A percentile compares a stretch with the other conserved stretches of the same genome.
These are phyloP conservation scores for Bidens hawaiensis DNA, from an alignment of 140 eudicot genomes.

Conservation along the genomic window DNA sequence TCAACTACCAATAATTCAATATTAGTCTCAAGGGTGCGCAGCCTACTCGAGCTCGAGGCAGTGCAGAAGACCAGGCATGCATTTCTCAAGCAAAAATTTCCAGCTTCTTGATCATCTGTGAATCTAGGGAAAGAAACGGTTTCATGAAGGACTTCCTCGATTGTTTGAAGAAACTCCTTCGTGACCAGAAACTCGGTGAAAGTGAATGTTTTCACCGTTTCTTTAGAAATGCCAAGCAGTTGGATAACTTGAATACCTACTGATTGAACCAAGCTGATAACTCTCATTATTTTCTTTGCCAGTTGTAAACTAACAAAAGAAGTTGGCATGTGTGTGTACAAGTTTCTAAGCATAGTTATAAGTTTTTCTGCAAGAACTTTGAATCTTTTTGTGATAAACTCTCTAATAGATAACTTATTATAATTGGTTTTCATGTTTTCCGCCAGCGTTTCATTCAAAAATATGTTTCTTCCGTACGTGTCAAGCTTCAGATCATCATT, in stretches of 20 bases:
- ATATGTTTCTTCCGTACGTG: no score
- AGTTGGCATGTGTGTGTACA: constrained; percentile 70
- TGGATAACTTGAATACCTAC: constrained; percentile 2
- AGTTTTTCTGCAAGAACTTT: constrained; percentile 17
- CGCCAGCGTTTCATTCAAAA: no score
- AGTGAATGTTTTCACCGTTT: no score
- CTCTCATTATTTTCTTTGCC: constrained; percentile 34
- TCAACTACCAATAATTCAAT: constrained; percentile 55
- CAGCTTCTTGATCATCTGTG: background rate
- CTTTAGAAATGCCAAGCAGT: background rate
- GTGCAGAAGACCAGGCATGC: constrained; percentile 67
- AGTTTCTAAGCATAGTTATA: constrained; percentile 23
- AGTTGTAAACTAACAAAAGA: constrained; percentile 25
- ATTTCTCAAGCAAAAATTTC: constrained; percentile 46
- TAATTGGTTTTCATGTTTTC: no score
- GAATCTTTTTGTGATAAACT: constrained; percentile 33
- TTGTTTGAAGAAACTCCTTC: constrained; percentile 26
- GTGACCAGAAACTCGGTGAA: no score
- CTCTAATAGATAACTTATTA: constrained; percentile 29
- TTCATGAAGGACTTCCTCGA: constrained; percentile 20
- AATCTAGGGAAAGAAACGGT: constrained; percentile 29
- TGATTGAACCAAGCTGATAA: constrained; percentile 24
- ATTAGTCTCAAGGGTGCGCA: constrained; percentile 22
- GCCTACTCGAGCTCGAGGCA: constrained; percentile 51
- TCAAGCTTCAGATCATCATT: background rate